These are phyloP conservation scores for Claviceps purpurea DNA, from an alignment of 2,329 filamentous ascomycete genomes.

Conservation along the genomic window DNA sequence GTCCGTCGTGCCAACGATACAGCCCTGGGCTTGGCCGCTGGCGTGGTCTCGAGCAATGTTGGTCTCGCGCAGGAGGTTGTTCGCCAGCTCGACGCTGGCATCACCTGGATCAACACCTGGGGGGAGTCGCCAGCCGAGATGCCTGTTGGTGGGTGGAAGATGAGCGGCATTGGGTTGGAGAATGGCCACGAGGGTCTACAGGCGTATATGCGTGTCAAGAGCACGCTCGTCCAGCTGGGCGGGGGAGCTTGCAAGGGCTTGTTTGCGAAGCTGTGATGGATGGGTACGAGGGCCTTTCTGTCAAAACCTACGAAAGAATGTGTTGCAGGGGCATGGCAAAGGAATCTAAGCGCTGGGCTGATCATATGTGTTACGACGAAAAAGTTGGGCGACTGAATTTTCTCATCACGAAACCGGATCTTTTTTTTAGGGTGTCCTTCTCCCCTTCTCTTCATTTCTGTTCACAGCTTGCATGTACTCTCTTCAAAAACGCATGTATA, in stretches of 20 bases:
- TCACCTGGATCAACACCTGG: slow-evolving; percentile 90
- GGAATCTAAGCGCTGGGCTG: too few relatives aligned
- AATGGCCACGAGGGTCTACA: slow-evolving; percentile 70
- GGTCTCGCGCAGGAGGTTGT: slow-evolving; percentile 61
- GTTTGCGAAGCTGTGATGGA: slow-evolving; percentile 51
- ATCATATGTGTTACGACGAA: too few relatives aligned
- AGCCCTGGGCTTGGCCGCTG: slow-evolving; percentile 65
- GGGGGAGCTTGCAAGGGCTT: slow-evolving; percentile 48
- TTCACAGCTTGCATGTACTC: background rate
- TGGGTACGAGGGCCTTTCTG: background rate
- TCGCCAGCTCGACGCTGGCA: slow-evolving; percentile 62
- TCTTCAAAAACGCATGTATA: background rate
- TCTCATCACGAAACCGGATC: too few relatives aligned
- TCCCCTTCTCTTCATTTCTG: background rate
- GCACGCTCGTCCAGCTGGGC: slow-evolving; percentile 72
- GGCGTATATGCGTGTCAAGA: slow-evolving; percentile 78
- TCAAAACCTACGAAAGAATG: too few relatives aligned
- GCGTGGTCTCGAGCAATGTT: slow-evolving; percentile 67
- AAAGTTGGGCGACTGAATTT: too few relatives aligned
- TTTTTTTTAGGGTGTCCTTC: background rate
- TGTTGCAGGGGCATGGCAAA: too few relatives aligned
- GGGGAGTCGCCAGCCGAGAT: slow-evolving; percentile 87
- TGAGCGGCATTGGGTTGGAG: slow-evolving; percentile 77
- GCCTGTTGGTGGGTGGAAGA: slow-evolving; percentile 86
- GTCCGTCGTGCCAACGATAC: slow-evolving; percentile 64